Percentiles rank a stretch among this genome's conserved stretches.
Conservation (phyloP, 2,329 filamentous ascomycete species). For the Penicillium olsonii region DNA sequence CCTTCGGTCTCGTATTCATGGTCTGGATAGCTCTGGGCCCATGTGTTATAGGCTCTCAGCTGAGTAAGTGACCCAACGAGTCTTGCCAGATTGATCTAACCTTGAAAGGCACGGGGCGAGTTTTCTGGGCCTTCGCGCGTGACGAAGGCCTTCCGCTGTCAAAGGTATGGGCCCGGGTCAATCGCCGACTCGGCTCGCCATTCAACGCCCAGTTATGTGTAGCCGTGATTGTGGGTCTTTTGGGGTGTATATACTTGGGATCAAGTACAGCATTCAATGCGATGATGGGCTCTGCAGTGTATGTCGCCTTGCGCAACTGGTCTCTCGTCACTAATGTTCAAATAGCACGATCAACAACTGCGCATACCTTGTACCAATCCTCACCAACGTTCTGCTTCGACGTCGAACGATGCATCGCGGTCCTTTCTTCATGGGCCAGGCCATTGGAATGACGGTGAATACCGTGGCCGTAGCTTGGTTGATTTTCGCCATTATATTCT, state of each 20-base stretch:
- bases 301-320: background rate
- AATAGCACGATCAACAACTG: constrained; percentile 49
- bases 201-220: constrained; percentile 59
- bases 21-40: constrained; percentile 36
- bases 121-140: constrained; percentile 61
- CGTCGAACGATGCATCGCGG: constrained; percentile 47
- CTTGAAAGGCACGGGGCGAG: constrained; percentile 50
- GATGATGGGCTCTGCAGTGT: constrained; percentile 31
- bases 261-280: constrained; percentile 67
- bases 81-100: constrained; percentile 18
- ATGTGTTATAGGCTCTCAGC: constrained; percentile 36
- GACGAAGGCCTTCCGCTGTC: constrained; percentile 49
- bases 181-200: constrained; percentile 44
- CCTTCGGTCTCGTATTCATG: constrained; percentile 52
- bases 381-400: constrained; percentile 49
- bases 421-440: constrained; percentile 47
- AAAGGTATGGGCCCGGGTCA: constrained; percentile 44
- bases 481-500: constrained; percentile 53
- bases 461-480: constrained; percentile 51
- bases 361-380: constrained; percentile 50
- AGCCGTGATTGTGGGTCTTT: constrained; percentile 52
- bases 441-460: constrained; percentile 47
- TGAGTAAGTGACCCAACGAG: constrained; percentile 38
- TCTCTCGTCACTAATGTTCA: background rate
- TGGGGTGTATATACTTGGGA: constrained; percentile 68